Evolutionary conservation across 305 asterid genomes (phyloP), one percentile per base, ranked within the genome.

Genomic region (Coffea humblotiana): DNA sequence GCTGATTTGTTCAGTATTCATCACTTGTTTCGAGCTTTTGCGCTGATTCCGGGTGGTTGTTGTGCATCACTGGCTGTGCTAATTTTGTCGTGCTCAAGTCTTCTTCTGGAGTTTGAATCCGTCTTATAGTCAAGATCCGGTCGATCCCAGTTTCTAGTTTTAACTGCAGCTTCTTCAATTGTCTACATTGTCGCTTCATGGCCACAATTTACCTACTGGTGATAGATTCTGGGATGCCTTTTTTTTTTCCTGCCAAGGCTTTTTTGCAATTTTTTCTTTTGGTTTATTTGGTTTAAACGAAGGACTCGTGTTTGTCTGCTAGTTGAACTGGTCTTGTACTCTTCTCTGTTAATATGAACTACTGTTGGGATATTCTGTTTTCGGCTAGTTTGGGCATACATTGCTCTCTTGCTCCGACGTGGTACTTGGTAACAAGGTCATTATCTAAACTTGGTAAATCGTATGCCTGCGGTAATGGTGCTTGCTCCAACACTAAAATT

Each of bases 131-230:
- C 64, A 72, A 72, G 84, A 81, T 77, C 78, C 78, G 73, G 64
- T 76, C 72, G 78, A 78, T 78, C 80, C 74, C 75, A 16, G 78
- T 65, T 70, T 75, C 45, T 49, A 52, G n/a, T n/a, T n/a, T n/a
- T n/a, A n/a, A n/a, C n/a, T n/a, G n/a, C n/a, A n/a, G n/a, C n/a
- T n/a, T n/a, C 80, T 79, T 61, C 71, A 69, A 23, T 51, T 80
- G 84, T 79, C 80, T 56, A 68, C 84, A 79, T 82, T 79, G 84
- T 79, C 54, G 66, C 74, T 45, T 40, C 49, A 74, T 70, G 72
- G 71, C 71, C 65, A 52, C 29, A 66, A 72, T 45, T 74, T 43
- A 40, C 32, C 69, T 32, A 25, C 29, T 10, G 21, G 6, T 74
- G 51, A 32, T 27, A n/a, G 78, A 32, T 70, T 27, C 12, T 73